Conservation (phyloP, 768 basidiomycete genomes). For the Leucosporidium yakuticum region DNA sequence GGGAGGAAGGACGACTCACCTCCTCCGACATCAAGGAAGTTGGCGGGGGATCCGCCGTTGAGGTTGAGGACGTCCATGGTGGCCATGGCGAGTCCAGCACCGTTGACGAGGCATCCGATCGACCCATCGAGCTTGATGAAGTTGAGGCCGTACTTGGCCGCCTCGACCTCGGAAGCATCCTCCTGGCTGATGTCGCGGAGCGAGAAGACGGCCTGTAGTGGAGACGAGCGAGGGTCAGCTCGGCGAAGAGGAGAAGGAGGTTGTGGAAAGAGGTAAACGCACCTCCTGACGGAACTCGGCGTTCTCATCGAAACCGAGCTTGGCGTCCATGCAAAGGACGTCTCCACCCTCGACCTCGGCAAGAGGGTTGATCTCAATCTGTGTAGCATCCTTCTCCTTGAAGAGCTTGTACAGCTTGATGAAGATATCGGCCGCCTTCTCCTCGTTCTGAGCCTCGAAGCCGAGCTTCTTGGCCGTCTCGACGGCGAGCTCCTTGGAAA, state of each 20-base stretch:
- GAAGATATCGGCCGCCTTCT: constrained; percentile 88
- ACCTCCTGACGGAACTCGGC: constrained; percentile 86
- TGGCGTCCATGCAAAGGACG: constrained; percentile 99
- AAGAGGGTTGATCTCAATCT: constrained; percentile 99
- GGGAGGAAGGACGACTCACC: constrained; percentile 4
- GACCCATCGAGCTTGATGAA: constrained; percentile 92
- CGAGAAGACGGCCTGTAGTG: constrained; percentile 62
- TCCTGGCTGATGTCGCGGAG: constrained; percentile 91
- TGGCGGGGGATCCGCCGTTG: constrained; percentile 93
- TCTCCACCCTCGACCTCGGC: constrained; percentile 83
- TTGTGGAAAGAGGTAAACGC: background rate
- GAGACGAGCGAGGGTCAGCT: background rate
- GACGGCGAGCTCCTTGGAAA: constrained; percentile 61
- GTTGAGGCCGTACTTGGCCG: constrained; percentile 90
- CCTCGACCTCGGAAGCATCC: constrained; percentile 94
- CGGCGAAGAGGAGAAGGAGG: too few species aligned
- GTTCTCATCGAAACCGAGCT: constrained; percentile 99
- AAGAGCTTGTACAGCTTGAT: constrained; percentile 91
- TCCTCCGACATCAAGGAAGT: constrained; percentile 42
- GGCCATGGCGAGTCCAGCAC: constrained; percentile 41
- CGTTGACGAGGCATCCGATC: background rate
- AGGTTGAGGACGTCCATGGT: constrained; percentile 33
- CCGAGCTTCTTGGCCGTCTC: constrained; percentile 83
- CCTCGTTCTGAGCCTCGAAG: constrained; percentile 64
- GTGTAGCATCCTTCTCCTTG: constrained; percentile 98